These are phyloP conservation scores for Cladorrhinum samala DNA, from an alignment of 495 filamentous ascomycete species.

Conservation along the genomic window DNA sequence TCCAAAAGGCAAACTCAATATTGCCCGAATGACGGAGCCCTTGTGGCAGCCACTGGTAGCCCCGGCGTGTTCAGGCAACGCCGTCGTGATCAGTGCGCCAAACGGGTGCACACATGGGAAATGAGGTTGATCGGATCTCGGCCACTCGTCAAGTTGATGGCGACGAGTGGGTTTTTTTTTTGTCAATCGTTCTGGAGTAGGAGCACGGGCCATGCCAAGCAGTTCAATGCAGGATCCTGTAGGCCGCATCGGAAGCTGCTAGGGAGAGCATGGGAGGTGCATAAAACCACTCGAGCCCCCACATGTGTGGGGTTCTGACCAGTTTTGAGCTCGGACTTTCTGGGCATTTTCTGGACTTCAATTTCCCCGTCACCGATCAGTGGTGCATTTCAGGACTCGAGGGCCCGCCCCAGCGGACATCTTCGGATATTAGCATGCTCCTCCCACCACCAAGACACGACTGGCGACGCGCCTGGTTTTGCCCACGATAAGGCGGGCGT, in stretches of 20 bases:
- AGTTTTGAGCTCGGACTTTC: not conserved
- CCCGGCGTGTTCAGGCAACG: not conserved
- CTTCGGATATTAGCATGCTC: constrained; percentile 1
- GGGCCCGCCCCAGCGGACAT: constrained; percentile 1
- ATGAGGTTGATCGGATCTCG: constrained; percentile 4
- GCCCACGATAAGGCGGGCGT: not conserved
- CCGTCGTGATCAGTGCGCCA: not conserved
- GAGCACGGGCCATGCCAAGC: not conserved
- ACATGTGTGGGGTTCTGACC: not conserved
- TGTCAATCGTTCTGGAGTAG: not conserved
- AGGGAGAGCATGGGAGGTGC: not conserved
- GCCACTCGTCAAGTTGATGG: not conserved
- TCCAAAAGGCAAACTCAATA: not conserved
- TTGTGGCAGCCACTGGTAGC: not conserved
- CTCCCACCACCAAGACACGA: not conserved
- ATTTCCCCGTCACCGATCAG: not conserved
- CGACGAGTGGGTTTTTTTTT: not conserved
- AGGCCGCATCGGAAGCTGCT: constrained; percentile 3
- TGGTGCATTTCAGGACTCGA: not conserved
- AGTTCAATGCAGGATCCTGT: not conserved
- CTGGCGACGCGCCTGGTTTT: not conserved
- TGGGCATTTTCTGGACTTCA: not conserved
- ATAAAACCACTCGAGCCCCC: not conserved
- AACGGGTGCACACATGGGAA: no score
- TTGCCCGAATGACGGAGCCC: not conserved